phyloP scores from a whole-genome alignment of 1,139 yeast species.

The Pichia sp. region DNA sequence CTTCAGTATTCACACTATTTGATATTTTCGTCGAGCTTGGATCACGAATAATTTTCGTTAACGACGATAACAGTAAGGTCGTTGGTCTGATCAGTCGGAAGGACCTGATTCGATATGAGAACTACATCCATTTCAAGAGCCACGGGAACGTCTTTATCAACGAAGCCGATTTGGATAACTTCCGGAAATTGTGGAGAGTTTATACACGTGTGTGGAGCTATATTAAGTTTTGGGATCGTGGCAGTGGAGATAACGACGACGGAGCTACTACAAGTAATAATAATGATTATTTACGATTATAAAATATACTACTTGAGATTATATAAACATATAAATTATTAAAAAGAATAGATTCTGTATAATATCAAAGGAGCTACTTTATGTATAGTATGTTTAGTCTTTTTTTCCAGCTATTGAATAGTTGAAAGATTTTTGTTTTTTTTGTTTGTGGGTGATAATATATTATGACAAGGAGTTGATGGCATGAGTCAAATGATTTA shows the following conservation, averaged over 20 bases:
- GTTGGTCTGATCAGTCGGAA: constrained; percentile 67
- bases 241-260: neutral
- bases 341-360: no score
- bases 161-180: constrained; percentile 21
- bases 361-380: no score
- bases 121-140: constrained; percentile 26
- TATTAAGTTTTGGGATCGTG: constrained; percentile 5
- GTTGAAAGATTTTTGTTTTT: no score
- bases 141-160: constrained; percentile 29
- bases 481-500: constrained; percentile 34
- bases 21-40: constrained; percentile 79
- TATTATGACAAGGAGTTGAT: neutral
- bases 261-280: neutral
- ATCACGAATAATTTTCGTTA: constrained; percentile 71
- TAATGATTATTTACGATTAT: neutral
- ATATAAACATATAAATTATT: no score
- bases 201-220: constrained; percentile 2
- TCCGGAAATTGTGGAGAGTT: constrained; percentile 18
- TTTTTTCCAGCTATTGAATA: no score
- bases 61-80: constrained; percentile 46
- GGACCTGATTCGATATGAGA: constrained; percentile 59
- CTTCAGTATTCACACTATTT: constrained; percentile 61
- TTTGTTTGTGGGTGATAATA: no score
- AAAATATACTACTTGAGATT: neutral
- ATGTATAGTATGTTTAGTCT: no score